These are phyloP conservation scores for Nepenthes mirabilis DNA, from an alignment of 148 eudicot species.

Conservation along the genomic window DNA sequence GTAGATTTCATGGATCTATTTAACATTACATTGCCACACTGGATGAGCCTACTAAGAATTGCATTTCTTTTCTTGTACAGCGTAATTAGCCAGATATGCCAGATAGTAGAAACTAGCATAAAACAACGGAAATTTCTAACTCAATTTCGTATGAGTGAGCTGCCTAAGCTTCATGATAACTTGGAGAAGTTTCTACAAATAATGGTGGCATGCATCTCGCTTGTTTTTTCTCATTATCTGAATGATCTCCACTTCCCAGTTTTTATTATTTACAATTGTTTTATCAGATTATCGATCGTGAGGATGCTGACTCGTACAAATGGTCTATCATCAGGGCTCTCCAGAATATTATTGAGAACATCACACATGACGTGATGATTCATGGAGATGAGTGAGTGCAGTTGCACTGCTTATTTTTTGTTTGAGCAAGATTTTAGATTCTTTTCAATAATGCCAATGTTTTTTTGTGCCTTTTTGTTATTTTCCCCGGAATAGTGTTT, in stretches of 20 bases:
- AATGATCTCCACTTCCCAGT: neutral
- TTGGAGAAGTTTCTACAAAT: constrained; percentile 73
- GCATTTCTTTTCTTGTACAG: constrained; percentile 24
- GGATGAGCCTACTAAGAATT: neutral
- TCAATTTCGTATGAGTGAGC: constrained; percentile 59
- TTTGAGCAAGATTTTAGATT: no score
- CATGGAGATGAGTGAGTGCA: constrained; percentile 53
- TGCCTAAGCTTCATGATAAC: constrained; percentile 72
- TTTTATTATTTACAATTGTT: constrained; percentile 4
- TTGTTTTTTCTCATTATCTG: constrained; percentile 2
- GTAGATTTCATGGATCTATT: neutral
- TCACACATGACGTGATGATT: constrained; percentile 66
- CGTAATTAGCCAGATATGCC: constrained; percentile 39
- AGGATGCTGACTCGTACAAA: constrained; percentile 40
- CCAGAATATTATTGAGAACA: constrained; percentile 89
- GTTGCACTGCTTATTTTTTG: neutral
- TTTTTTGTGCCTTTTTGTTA: neutral
- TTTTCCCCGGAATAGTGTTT: constrained; percentile 28
- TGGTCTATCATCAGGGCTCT: constrained; percentile 67
- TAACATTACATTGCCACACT: neutral
- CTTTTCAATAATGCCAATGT: no score
- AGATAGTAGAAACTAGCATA: constrained; percentile 51
- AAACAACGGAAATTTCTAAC: constrained; percentile 33
- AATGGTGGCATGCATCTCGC: constrained; percentile 35
- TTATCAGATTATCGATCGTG: constrained; percentile 46